Conservation (phyloP, 2,329 filamentous ascomycete species). For the Aspergillus calidoustus region DNA sequence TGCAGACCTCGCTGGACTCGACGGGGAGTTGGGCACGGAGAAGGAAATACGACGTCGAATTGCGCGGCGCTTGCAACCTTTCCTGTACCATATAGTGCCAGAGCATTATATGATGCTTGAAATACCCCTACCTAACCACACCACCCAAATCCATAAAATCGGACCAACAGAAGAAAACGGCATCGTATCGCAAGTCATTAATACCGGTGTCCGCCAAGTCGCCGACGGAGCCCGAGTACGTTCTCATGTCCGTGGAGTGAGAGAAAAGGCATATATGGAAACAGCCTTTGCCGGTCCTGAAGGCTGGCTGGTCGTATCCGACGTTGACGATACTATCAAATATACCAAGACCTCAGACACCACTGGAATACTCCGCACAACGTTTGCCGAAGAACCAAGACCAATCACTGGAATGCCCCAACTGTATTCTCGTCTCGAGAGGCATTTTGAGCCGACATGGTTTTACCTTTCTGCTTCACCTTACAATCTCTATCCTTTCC, state of each 20-base stretch:
- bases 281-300: conserved; percentile 76
- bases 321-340: conserved; percentile 96
- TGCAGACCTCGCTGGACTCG: conserved; percentile 69
- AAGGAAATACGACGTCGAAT: conserved; percentile 67
- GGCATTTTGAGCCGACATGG: conserved; percentile 69
- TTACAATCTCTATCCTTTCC: conserved; percentile 90
- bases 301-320: conserved; percentile 85
- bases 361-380: conserved; percentile 78
- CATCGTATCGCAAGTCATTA: conserved; percentile 68
- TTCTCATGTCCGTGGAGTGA: conserved; percentile 34
- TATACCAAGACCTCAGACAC: conserved; percentile 81
- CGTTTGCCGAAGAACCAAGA: conserved; percentile 76
- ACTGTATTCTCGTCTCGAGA: conserved; percentile 71
- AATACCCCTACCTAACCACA: conserved; percentile 57
- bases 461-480: conserved; percentile 95
- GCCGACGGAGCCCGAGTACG: conserved; percentile 55
- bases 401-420: conserved; percentile 82
- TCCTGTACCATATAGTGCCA: conserved; percentile 75
- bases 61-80: conserved; percentile 62
- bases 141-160: conserved; percentile 56
- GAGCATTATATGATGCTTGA: conserved; percentile 69
- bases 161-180: conserved; percentile 75
- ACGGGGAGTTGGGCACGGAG: conserved; percentile 56
- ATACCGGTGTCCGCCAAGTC: conserved; percentile 52
- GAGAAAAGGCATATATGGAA: conserved; percentile 60